Evolutionary conservation across 1,284 basidiomycete species (phyloP), one percentile per base, ranked within the genome.

Genomic region (Cryptococcus deneoformans): DNA sequence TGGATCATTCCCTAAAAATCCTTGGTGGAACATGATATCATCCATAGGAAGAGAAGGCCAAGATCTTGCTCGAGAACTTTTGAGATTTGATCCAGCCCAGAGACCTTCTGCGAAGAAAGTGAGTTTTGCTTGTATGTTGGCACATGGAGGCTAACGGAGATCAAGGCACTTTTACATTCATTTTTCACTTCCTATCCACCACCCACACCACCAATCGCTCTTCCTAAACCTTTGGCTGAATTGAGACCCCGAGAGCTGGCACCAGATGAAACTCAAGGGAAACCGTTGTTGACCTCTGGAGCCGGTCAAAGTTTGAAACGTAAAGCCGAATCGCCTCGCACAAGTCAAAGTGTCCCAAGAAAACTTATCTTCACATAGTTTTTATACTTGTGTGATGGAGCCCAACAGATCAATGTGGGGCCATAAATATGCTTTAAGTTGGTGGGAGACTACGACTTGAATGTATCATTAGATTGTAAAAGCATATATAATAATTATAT

Each of bases 11-110:
- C 88, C 88, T 11, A 80, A 96, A 38, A 86, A 89, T 11, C 65
- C 71, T 2, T 78, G 77, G 74, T 72, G 71, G 39, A 86, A 89
- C 66, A 83, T 96, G 42, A 95, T 99, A 79, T 89, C 90, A 0
- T 94, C 94, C 1, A 91, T 94, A 0, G 91, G 86, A 46, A 83
- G 86, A 5, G 92, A 96, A 63, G 87, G 92, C 0, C 81, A 98
- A 42, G 93, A 92, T 65, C 82, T 99, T 10, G 82, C 97, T 40
- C 82, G 80, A 58, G 86, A 85, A 70, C 88, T 90, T 67, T 80
- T 99, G 14, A 80, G 84, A 6, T 97, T 90, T 70, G 92, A 99
- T 69, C 96, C 96, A 6, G 81, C 85, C 39, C 86, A 84, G 67
- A 86, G 96, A 2, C 86, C 93, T 53, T 82, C 83, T 46, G 90